Evolutionary conservation across 2,329 filamentous ascomycete genomes (phyloP).

Genomic region (Colletotrichum eremochloae): DNA sequence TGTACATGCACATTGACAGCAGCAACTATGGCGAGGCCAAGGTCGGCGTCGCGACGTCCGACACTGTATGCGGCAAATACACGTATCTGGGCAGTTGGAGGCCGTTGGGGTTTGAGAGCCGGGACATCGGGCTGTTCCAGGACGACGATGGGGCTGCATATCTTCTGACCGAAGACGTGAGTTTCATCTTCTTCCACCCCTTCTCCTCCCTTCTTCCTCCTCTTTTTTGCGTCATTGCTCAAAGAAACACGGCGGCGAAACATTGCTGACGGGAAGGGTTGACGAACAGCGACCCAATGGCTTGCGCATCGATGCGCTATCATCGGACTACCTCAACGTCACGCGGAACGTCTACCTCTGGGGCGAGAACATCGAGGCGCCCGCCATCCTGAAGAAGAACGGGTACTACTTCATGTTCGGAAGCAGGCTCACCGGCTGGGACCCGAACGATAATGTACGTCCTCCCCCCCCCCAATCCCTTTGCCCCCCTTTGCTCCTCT

Average conservation of each 20-base stretch:
- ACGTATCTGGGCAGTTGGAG: slow-evolving; percentile 51
- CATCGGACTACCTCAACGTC: slow-evolving; percentile 68
- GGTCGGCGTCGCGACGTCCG: slow-evolving; percentile 72
- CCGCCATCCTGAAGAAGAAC: slow-evolving; percentile 72
- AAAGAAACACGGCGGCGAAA: background rate
- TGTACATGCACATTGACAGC: slow-evolving; percentile 78
- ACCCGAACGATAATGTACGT: slow-evolving; percentile 72
- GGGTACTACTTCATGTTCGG: slow-evolving; percentile 76
- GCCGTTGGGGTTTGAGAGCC: slow-evolving; percentile 49
- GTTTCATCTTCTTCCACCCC: background rate
- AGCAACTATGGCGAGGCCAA: slow-evolving; percentile 73
- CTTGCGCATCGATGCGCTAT: slow-evolving; percentile 66
- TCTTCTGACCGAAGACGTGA: slow-evolving; percentile 69
- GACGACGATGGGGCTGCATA: slow-evolving; percentile 73
- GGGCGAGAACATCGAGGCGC: slow-evolving; percentile 69
- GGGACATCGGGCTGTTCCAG: slow-evolving; percentile 72
- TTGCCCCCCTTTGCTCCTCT: background rate
- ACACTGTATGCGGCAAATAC: slow-evolving; percentile 73
- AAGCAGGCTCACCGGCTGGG: slow-evolving; percentile 68
- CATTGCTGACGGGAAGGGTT: slow-evolving; percentile 5
- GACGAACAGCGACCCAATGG: slow-evolving; percentile 34
- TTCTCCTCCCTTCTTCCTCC: background rate
- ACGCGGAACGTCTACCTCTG: slow-evolving; percentile 65
- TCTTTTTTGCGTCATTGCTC: background rate
- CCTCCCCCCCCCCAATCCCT: background rate